Evolutionary conservation across 352 stramenopile genomes (phyloP), one percentile per base, ranked within the genome.

Genomic region (Pythium brassicae): DNA sequence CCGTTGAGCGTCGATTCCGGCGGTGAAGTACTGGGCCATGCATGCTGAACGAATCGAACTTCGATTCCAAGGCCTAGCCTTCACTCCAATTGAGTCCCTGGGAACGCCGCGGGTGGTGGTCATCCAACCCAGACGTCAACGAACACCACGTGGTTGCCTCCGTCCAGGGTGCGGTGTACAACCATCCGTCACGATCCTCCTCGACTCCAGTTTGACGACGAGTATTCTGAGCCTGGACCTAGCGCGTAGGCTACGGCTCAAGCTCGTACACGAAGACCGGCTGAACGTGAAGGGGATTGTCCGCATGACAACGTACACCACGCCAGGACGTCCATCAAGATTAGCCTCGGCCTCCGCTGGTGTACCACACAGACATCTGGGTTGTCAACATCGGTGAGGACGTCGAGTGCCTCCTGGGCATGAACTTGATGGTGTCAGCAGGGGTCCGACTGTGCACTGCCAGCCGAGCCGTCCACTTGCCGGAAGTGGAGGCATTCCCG

Each of bases 211-310:
- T 4, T 63, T 62, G 1, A 58, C 58, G 0, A 64, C 53, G 1
- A 70, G 66, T 22, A 74, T 70, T 20, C n/a, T 74, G 34, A 70
- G 66, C 29, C 22, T 68, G 12, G 59, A 70, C 27, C 46, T 70
- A 37, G 62, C 62, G 15, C 61, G 66, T 61, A 62, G 48, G 43
- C 56, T 72, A 11, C 59, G 53, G 42, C 50, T 69, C 29, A 57
- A 50, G 22, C 12, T 71, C 7, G 34, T 17, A 3, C 45, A 15
- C 11, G 27, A 57, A 0, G 34, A 50, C 8, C 26, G 20, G 35
- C 44, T 62, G 52, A 10, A 4, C 11, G 53, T 50, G 27, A 63
- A 29, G 0, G 43, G 61, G 22, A 25, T 66, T 14, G 45, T 53
- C 46, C 47, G 59, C 29, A 53, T 62, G 0, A 34, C 43, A 6